Conservation (phyloP, 164 flowering plant genomes). For the Kingdonia uniflora region DNA sequence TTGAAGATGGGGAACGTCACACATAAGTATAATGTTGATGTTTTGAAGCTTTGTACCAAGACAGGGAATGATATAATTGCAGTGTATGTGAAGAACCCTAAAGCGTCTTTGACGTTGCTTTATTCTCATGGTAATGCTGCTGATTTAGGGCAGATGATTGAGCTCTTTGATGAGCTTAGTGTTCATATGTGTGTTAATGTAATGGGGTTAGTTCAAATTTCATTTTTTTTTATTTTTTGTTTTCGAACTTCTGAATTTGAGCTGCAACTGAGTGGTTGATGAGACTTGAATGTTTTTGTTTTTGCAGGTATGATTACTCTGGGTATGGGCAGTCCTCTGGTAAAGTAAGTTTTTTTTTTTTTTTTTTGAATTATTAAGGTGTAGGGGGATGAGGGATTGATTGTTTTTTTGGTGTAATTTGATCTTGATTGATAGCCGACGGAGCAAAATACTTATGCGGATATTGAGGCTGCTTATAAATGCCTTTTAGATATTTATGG, state of each 20-base stretch:
- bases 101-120: slow-evolving; percentile 55
- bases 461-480: slow-evolving; percentile 78
- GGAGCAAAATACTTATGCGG: slow-evolving; percentile 79
- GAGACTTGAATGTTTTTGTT: no score
- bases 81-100: slow-evolving; percentile 50
- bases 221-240: background rate
- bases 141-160: slow-evolving; percentile 91
- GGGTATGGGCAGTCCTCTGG: slow-evolving; percentile 91
- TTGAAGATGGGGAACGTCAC: slow-evolving; percentile 35
- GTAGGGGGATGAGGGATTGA: no score
- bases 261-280: background rate
- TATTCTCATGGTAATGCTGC: slow-evolving; percentile 94
- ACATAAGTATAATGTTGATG: slow-evolving; percentile 57
- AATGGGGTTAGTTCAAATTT: slow-evolving; percentile 51
- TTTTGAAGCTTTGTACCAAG: slow-evolving; percentile 54
- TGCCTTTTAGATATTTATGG: slow-evolving; percentile 66
- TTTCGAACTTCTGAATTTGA: background rate
- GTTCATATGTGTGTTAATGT: slow-evolving; percentile 66
- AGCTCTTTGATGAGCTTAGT: slow-evolving; percentile 68
- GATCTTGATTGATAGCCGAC: slow-evolving; percentile 38
- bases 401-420: slow-evolving; percentile 1
- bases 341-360: slow-evolving; percentile 36
- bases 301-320: slow-evolving; percentile 77
- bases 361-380: no score
- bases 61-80: slow-evolving; percentile 65